Evolutionary conservation across 768 basidiomycete genomes (phyloP), one percentile per base, ranked within the genome.

Genomic region (Rhizopogon vesiculosus): DNA sequence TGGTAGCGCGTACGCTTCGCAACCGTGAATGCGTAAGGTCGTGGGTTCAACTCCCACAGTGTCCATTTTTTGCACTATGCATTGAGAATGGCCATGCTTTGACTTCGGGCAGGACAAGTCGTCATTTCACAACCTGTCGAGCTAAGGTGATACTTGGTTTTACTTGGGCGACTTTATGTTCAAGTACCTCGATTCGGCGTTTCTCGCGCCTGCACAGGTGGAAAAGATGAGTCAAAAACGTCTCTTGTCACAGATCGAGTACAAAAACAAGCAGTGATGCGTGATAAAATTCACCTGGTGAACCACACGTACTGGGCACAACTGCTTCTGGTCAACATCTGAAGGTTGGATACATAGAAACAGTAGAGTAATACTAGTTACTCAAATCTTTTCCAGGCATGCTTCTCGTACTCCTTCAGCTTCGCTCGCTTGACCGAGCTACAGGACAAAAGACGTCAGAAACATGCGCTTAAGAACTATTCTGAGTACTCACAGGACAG

Each of bases 381-480:
- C 57, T 87, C 81, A 66, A 91, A 89, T 46, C 80, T 76, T 69
- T 89, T 91, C 84, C 84, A 89, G 10, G 87, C 83, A 65, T 88
- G 87, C 60, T 88, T 91, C 65, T 91, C 88, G 67, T 87, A 88
- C 67, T 85, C 84, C 42, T 85, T 76, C 7, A 74, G 72, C 55
- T 79, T 81, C 29, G 67, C 70, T 64, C 67, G 64, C 45, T 39
- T 72, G 25, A 54, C 61, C 13, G 66, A 63, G 31, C 69, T 72
- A 44, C 19, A 44, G 25, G 39, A 3, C 54, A 49, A 43, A 16
- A 19, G 19, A 7, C 15, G 42, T 50, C 7, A 48, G 42, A 18
- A n/a, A 33, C 38, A 8, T 33, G 45, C n/a, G 46, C 48, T 42
- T 31, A 42, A 49, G 13, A 31, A 41, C 4, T 79, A 83, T 53